Evolutionary conservation across 2,329 filamentous ascomycete genomes (phyloP).

Genomic region (Diaporthe destruens): DNA sequence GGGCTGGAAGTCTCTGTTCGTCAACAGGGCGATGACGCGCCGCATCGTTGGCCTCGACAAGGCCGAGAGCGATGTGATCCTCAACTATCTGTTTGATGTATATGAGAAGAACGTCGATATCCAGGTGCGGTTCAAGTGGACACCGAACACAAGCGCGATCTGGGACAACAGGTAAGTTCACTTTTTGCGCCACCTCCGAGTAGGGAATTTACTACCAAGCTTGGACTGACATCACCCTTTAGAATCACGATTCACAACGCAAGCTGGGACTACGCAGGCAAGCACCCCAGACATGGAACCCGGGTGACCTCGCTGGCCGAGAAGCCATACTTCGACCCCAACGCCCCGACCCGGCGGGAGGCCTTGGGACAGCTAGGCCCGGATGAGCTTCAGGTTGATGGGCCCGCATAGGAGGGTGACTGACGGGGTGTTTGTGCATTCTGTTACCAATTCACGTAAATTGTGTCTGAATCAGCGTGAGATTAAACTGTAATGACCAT

Average conservation of each 20-base stretch:
- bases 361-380: slow-evolving; percentile 73
- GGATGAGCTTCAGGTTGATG: slow-evolving; percentile 57
- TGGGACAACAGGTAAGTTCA: slow-evolving; percentile 75
- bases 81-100: slow-evolving; percentile 76
- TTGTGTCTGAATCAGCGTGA: too few relatives aligned
- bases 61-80: slow-evolving; percentile 75
- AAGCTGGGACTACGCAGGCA: slow-evolving; percentile 79
- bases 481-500: too few relatives aligned
- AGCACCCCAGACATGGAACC: slow-evolving; percentile 77
- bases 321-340: slow-evolving; percentile 75
- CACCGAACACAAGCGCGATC: slow-evolving; percentile 72
- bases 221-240: neutral
- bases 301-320: slow-evolving; percentile 79
- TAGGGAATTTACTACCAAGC: neutral
- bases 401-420: slow-evolving; percentile 11
- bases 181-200: neutral
- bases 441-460: too few relatives aligned
- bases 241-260: slow-evolving; percentile 81
- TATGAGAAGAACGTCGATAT: slow-evolving; percentile 79
- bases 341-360: slow-evolving; percentile 75
- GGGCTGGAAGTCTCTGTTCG: slow-evolving; percentile 80
- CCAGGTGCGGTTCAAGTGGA: slow-evolving; percentile 80
- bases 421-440: neutral
- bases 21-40: slow-evolving; percentile 77
- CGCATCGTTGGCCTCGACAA: slow-evolving; percentile 77